Base-by-base conservation (phyloP, 805 yeast species). In the Candida insectorum region DNA sequence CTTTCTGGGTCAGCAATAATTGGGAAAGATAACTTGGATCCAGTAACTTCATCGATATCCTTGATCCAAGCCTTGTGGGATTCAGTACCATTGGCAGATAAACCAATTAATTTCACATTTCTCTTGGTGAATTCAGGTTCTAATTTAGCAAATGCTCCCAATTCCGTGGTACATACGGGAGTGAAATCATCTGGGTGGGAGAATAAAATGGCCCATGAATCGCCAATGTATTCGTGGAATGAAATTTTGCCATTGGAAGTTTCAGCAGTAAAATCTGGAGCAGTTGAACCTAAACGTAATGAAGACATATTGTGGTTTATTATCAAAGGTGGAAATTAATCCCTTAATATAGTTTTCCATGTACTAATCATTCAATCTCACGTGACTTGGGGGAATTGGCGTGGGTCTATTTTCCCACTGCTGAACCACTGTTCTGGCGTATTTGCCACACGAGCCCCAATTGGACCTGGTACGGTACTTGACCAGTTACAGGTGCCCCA, bases 181-280 rank as follows among this genome's bases (percentile, higher is more conserved):
- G 97, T 88, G 73, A 86, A 89, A 62, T 88, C 97, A 36, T 88
- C 96, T 43, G 97, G 97, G 63, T 88, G 97, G 16, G 95, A 85
- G 68, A 88, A 88, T 54, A 88, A 71, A 32, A 88, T 80, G 30
- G 81, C 79, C 97, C 97, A 88, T 29, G 81, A 75, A 64, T 83
- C 78, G 30, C 91, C 91, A 49, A 87, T 71, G 71, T 71, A 88
- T 41, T 89, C 81, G 68, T 88, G 95, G 79, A 88, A 88, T 47
- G 85, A 77, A 55, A 88, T 77, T 44, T 77, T 76, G 38, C 97
- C 97, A 44, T 71, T 71, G 39, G 96, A 85, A 37, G 95, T 78
- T 45, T 77, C 77, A 39, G 95, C 91, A 42, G 71, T 68, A 74
- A 88, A 88, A 62, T 89, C 81, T 57, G 97, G 97, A 39, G 95